phyloP scores from a whole-genome alignment of 2,329 filamentous ascomycete species.

The Cladophialophora carrionii region DNA sequence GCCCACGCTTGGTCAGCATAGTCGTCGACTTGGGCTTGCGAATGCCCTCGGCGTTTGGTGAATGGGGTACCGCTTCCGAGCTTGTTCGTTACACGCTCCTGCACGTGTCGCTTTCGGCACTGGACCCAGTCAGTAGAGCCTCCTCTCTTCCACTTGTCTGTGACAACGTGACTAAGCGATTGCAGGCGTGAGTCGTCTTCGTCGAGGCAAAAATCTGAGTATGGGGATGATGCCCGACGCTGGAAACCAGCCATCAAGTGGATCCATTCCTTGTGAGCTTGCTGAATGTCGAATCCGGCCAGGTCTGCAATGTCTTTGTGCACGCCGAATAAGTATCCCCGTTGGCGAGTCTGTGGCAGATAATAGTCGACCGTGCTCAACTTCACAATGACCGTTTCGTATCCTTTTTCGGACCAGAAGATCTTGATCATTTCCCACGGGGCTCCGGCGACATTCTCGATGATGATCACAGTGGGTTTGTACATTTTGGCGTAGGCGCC shows the following conservation, averaged over 20 bases:
- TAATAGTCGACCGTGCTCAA: constrained; percentile 74
- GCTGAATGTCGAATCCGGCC: constrained; percentile 35
- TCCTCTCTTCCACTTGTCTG: constrained; percentile 46
- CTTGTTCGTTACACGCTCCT: constrained; percentile 54
- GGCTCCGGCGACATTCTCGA: constrained; percentile 70
- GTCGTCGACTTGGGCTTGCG: constrained; percentile 58
- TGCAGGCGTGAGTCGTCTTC: constrained; percentile 58
- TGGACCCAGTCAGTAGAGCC: constrained; percentile 56
- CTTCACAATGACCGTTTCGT: constrained; percentile 54
- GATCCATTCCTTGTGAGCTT: constrained; percentile 50
- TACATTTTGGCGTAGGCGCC: constrained; percentile 59
- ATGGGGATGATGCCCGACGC: constrained; percentile 63
- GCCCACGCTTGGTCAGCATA: constrained; percentile 59
- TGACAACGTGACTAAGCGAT: constrained; percentile 4
- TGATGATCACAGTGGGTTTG: constrained; percentile 65
- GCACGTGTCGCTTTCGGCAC: constrained; percentile 64
- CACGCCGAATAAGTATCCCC: constrained; percentile 65
- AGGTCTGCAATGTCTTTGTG: constrained; percentile 43
- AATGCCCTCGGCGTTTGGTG: constrained; percentile 63
- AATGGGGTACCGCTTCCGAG: constrained; percentile 62
- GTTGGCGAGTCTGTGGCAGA: constrained; percentile 69
- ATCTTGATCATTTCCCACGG: constrained; percentile 61
- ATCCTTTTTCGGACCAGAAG: constrained; percentile 57
- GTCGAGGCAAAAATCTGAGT: constrained; percentile 64
- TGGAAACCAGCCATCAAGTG: constrained; percentile 53